Conservation (phyloP, 768 basidiomycete genomes). For the Tephrocybe sp. region DNA sequence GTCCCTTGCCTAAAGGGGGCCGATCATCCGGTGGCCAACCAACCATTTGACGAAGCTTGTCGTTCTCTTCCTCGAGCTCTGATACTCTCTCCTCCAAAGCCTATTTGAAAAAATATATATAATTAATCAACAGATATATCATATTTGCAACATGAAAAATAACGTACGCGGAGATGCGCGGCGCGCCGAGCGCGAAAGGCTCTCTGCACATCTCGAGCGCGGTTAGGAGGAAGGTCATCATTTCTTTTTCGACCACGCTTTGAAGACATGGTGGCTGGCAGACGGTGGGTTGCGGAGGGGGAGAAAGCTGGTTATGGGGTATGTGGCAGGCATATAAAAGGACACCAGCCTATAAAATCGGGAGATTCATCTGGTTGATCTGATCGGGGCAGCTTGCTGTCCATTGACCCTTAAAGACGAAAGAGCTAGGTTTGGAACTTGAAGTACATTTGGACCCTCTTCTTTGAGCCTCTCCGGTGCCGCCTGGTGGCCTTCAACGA, state of each 20-base stretch:
- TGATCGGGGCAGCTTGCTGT: constrained; percentile 18
- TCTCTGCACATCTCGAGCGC: constrained; percentile 86
- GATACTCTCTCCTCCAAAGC: constrained; percentile 79
- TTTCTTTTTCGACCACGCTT: constrained; percentile 87
- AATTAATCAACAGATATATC: constrained; percentile 39
- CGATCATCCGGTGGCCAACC: constrained; percentile 74
- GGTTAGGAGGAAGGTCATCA: constrained; percentile 76
- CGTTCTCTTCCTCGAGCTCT: constrained; percentile 85
- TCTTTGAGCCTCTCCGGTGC: constrained; percentile 5
- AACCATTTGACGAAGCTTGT: constrained; percentile 66
- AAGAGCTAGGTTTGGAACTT: neutral
- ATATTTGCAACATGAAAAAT: constrained; percentile 34
- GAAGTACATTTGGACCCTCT: constrained; percentile 4
- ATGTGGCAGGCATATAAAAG: constrained; percentile 41
- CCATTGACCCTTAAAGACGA: constrained; percentile 8
- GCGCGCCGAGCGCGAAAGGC: constrained; percentile 89
- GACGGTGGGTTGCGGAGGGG: constrained; percentile 28
- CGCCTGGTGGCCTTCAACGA: constrained; percentile 2
- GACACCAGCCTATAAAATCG: constrained; percentile 31
- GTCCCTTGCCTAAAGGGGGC: constrained; percentile 76
- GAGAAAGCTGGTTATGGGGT: constrained; percentile 23
- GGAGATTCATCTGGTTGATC: constrained; percentile 25
- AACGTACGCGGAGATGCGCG: constrained; percentile 75
- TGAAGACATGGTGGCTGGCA: constrained; percentile 62
- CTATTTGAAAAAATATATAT: constrained; percentile 40